Evolutionary conservation across 768 basidiomycete species (phyloP).

Genomic region (Mycena galericulata): DNA sequence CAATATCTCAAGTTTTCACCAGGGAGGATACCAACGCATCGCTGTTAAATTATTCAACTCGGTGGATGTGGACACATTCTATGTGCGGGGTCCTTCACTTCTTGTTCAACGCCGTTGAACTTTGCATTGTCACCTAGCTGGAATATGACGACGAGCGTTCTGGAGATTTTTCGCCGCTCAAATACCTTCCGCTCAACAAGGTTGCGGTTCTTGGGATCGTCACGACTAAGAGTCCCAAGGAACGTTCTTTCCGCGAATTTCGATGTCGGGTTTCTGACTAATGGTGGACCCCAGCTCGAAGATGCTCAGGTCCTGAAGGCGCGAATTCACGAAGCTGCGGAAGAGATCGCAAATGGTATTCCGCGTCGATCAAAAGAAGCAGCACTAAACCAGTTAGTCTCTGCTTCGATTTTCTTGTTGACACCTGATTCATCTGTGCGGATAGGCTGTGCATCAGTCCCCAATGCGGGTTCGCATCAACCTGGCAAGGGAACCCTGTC

Average conservation of each 20-base stretch:
- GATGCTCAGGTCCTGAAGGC: slow-evolving; percentile 59
- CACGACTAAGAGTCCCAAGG: slow-evolving; percentile 61
- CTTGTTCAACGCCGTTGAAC: slow-evolving; percentile 6
- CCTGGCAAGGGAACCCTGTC: slow-evolving; percentile 68
- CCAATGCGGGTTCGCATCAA: slow-evolving; percentile 74
- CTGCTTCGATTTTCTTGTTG: slow-evolving; percentile 12
- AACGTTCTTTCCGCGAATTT: slow-evolving; percentile 28
- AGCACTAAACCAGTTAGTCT: slow-evolving; percentile 64
- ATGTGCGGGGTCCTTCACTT: slow-evolving; percentile 46
- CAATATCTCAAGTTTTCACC: neutral
- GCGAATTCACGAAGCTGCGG: slow-evolving; percentile 66
- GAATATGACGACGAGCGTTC: slow-evolving; percentile 77
- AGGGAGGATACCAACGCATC: slow-evolving; percentile 68
- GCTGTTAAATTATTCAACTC: slow-evolving; percentile 66
- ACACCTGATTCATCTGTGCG: slow-evolving; percentile 16
- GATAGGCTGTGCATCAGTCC: slow-evolving; percentile 63
- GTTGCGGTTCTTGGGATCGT: slow-evolving; percentile 62
- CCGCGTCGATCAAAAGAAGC: slow-evolving; percentile 58
- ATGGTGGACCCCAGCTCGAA: slow-evolving; percentile 56
- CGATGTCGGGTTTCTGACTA: neutral
- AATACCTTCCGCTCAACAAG: slow-evolving; percentile 61
- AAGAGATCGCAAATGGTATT: slow-evolving; percentile 57
- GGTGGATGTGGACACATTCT: slow-evolving; percentile 69
- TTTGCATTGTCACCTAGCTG: slow-evolving; percentile 57
- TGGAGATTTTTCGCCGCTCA: slow-evolving; percentile 70